Base-by-base conservation (phyloP, 2,329 filamentous ascomycete species). In the Colletotrichum tropicale region DNA sequence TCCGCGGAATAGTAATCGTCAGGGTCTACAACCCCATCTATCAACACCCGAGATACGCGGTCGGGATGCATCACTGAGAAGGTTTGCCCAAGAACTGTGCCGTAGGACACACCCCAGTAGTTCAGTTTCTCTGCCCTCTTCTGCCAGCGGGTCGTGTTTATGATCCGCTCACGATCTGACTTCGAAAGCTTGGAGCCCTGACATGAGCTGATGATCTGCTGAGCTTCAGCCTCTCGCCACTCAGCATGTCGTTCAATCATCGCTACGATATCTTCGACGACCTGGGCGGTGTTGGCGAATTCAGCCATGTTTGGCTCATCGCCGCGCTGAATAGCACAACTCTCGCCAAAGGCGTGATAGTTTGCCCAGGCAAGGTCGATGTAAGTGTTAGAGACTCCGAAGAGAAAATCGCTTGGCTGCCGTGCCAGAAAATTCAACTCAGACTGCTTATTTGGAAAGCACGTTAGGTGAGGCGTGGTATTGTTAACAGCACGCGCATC, bases 231-330 rank as follows among this genome's bases (percentile, higher is more conserved):
- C 13, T 79, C 79, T 28, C 82, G 77, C 79, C 82, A 86, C 30
- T 85, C 81, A 9, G 83, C 86, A 56, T 87, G 83, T 36, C 78
- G 82, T 75, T 90, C 88, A 13, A 86, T 81, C 43, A 90, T 84
- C 55, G 86, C 84, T 9, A 90, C 80, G 86, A 90, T 89, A 75
- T 90, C 88, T 52, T 85, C 81, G 3, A 86, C 88, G 4, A 87
- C 86, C 28, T 84, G 85, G 3, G 87, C 86, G 0, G 88, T 89
- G 18, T 85, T 85, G 61, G 87, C 81, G 78, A 86, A 87, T 48
- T 69, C 70, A 1, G 79, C 71, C 24, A 81, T 80, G 56, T 80
- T 80, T 12, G 76, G 74, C 21, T 79, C 78, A 34, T 78, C 77
- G 8, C 71, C 75, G 8, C 71, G 70, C 3, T 10, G 30, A 4